phyloP scores from a whole-genome alignment of 2,329 filamentous ascomycete species.

The Botrytis deweyae region DNA sequence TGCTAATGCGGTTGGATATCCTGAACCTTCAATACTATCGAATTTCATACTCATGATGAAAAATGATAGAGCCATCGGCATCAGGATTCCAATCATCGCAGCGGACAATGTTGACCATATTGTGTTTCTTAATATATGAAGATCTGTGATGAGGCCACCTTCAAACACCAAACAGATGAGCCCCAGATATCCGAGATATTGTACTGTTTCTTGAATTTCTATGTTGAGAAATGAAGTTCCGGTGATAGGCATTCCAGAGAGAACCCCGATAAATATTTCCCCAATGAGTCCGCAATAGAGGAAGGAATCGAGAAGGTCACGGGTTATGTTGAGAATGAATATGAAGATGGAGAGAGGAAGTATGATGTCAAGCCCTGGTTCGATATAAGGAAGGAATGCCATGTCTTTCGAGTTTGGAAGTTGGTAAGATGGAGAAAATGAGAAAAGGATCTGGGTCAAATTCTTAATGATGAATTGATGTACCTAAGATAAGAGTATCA shows the following conservation, averaged over 20 bases:
- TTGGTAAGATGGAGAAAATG: neutral
- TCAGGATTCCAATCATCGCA: neutral
- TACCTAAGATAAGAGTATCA: neutral
- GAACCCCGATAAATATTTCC: constrained; percentile 13
- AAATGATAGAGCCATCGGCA: constrained; percentile 13
- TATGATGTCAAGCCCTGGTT: constrained; percentile 12
- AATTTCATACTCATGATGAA: constrained; percentile 10
- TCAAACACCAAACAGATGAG: constrained; percentile 21
- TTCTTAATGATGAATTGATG: neutral
- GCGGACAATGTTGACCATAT: constrained; percentile 16
- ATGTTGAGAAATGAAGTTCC: constrained; percentile 5
- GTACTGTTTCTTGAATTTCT: constrained; percentile 13
- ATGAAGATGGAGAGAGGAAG: constrained; percentile 13
- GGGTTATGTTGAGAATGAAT: constrained; percentile 14
- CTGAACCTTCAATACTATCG: neutral
- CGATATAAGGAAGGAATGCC: constrained; percentile 19
- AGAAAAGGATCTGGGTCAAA: neutral
- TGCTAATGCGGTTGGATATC: constrained; percentile 15
- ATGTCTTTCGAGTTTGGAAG: neutral
- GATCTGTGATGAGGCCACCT: constrained; percentile 16
- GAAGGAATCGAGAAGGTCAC: constrained; percentile 8
- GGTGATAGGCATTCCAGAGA: constrained; percentile 11
- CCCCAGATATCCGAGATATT: constrained; percentile 18
- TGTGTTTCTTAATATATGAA: constrained; percentile 5
- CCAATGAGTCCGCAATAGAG: constrained; percentile 22